Evolutionary conservation across 2,329 filamentous ascomycete species (phyloP), one percentile per base, ranked within the genome.

Genomic region (Cladophialophora chaetospira): DNA sequence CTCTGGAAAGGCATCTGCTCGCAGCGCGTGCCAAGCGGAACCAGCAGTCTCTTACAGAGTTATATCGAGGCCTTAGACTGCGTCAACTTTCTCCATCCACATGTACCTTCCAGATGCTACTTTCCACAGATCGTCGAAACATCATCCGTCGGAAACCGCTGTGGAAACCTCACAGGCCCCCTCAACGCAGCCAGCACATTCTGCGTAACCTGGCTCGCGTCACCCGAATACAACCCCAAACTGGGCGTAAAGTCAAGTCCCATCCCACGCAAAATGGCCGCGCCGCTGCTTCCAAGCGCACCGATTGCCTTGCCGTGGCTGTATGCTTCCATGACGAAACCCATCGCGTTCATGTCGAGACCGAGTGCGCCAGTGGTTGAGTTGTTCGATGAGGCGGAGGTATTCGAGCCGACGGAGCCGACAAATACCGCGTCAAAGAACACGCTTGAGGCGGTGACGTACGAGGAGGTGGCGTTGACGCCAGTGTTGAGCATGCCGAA

Each of bases 371-470:
- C 38, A 8, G 26, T 51, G n/a, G 49, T 26, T 1, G 17, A 31
- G 17, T 21, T 28, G 28, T 26, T 28, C 17, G 40, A 10, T 4
- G 28, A 36, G 35, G n/a, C n/a, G n/a, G n/a, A n/a, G n/a, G n/a
- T n/a, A n/a, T n/a, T n/a, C n/a, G n/a, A n/a, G n/a, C n/a, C n/a
- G n/a, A 48, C 21, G 2, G 44, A 53, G 5, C 61, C 62, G 46
- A 64, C 46, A 54, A 65, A 58, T 19, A 65, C 47, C n/a, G 62
- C 63, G 46, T 65, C 63, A 47, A 53, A 65, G 57, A 65, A 65
- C 49, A 65, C 49, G 25, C 51, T 58, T 49, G 50, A 57, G 5
- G 60, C 47, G 42, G 58, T 63, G 40, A 62, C 53, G 48, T 56
- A 65, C 11, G 47, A 55, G 5, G 51, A 46, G 15, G 57, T 62